A percentile compares a stretch with the other conserved stretches of the same genome.
These are phyloP conservation scores for Ganoderma resinaceum DNA, from an alignment of 1,284 basidiomycete genomes.

Conservation along the genomic window DNA sequence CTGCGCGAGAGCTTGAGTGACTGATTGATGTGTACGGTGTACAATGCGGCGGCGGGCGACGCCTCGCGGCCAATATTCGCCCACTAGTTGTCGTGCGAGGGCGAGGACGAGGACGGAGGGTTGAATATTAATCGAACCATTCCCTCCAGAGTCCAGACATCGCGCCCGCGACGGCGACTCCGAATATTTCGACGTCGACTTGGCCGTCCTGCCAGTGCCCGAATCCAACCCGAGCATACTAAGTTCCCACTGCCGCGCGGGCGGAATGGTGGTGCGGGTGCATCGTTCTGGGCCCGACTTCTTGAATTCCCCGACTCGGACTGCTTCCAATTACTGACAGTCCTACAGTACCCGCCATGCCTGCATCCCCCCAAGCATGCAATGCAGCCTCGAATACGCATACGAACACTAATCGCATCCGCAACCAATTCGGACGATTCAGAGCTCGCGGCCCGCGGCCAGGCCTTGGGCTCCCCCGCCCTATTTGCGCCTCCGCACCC, in stretches of 20 bases:
- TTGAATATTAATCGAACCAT: not conserved
- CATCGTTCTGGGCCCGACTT: not conserved
- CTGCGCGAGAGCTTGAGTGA: not conserved
- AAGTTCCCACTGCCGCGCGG: not conserved
- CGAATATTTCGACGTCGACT: no score
- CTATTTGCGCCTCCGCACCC: not conserved
- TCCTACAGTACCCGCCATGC: not conserved
- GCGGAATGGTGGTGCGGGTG: no score
- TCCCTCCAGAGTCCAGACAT: not conserved
- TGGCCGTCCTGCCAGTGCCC: no score
- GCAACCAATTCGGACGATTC: not conserved
- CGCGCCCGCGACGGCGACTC: not conserved
- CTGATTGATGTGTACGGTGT: not conserved
- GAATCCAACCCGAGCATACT: no score
- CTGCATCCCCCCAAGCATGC: not conserved
- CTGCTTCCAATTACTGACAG: no score
- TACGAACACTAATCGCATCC: no score
- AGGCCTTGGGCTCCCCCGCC: not conserved
- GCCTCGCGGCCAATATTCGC: no score
- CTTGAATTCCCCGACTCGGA: not conserved
- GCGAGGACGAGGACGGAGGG: not conserved
- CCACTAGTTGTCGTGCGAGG: no score
- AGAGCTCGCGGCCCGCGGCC: no score
- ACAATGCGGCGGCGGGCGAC: not conserved
- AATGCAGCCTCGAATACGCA: no score